Conservation (phyloP, 1,284 basidiomycete genomes). For the Heterobasidion annosum region DNA sequence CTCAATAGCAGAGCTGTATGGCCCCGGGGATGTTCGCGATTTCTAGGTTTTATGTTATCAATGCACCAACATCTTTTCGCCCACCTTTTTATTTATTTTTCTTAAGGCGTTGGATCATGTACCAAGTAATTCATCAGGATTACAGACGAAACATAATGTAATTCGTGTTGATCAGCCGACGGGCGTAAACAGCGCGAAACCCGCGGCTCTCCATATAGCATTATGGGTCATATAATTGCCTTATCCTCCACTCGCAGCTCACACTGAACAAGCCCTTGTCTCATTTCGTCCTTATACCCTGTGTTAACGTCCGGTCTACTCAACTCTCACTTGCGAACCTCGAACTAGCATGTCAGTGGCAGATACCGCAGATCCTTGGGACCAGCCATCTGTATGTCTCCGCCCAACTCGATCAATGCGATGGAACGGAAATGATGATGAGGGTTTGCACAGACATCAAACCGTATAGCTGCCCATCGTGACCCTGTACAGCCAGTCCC, state of each 20-base stretch:
- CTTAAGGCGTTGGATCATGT: too few species aligned
- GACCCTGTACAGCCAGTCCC: constrained; percentile 2
- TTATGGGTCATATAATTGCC: background rate
- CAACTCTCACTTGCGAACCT: background rate
- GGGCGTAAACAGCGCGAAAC: background rate
- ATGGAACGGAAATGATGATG: background rate
- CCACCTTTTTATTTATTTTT: too few species aligned
- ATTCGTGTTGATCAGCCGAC: too few species aligned
- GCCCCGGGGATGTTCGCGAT: too few species aligned
- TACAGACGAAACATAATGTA: too few species aligned
- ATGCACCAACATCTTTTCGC: too few species aligned
- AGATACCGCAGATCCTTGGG: background rate
- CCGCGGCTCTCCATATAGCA: background rate
- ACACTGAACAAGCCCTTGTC: background rate
- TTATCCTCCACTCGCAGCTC: background rate
- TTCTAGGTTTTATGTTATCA: too few species aligned
- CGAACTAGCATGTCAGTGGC: background rate
- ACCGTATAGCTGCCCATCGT: background rate
- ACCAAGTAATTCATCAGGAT: too few species aligned
- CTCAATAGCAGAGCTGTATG: too few species aligned
- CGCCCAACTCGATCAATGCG: background rate
- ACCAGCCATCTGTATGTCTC: background rate
- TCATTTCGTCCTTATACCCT: background rate
- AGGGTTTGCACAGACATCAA: background rate
- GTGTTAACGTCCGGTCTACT: background rate